Conservation (phyloP, 179 eudicot genomes). For the Beta lomatogona region DNA sequence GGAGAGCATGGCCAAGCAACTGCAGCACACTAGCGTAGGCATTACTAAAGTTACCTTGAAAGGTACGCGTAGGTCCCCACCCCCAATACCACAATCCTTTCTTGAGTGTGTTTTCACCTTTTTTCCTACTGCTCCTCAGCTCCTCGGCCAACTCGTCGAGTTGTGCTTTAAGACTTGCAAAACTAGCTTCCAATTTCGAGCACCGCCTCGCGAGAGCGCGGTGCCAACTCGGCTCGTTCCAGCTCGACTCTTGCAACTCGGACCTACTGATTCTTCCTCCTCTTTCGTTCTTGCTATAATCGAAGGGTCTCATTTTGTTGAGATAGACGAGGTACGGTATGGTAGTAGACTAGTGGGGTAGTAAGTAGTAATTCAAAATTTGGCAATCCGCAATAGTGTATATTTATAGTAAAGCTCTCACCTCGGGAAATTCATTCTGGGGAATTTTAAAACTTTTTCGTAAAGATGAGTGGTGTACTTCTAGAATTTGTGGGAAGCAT, state of each 20-base stretch:
- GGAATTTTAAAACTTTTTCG: too few relatives aligned
- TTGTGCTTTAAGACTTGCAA: conserved; percentile 18
- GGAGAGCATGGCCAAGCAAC: conserved; percentile 22
- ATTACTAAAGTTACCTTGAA: conserved; percentile 8
- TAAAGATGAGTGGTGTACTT: too few relatives aligned
- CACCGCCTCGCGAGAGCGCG: conserved; percentile 35
- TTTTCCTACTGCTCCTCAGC: background rate
- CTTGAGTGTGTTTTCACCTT: background rate
- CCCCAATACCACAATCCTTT: too few relatives aligned
- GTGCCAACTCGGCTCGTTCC: conserved; percentile 10
- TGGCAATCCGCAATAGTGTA: too few relatives aligned
- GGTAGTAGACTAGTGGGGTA: too few relatives aligned
- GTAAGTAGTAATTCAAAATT: too few relatives aligned
- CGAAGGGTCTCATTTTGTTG: background rate
- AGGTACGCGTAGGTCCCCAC: background rate
- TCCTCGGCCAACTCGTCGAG: conserved; percentile 12
- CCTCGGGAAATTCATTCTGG: too few relatives aligned
- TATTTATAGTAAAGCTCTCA: too few relatives aligned
- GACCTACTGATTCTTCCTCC: background rate
- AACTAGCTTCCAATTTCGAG: conserved; percentile 45
- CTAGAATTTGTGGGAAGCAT: too few relatives aligned
- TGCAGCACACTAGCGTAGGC: conserved; percentile 10
- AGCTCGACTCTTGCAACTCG: conserved; percentile 17
- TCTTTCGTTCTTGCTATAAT: background rate
- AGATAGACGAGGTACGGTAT: too few relatives aligned